Evolutionary conservation across 345 rosid species (phyloP).

Genomic region (Eucalyptus erythrocorys): DNA sequence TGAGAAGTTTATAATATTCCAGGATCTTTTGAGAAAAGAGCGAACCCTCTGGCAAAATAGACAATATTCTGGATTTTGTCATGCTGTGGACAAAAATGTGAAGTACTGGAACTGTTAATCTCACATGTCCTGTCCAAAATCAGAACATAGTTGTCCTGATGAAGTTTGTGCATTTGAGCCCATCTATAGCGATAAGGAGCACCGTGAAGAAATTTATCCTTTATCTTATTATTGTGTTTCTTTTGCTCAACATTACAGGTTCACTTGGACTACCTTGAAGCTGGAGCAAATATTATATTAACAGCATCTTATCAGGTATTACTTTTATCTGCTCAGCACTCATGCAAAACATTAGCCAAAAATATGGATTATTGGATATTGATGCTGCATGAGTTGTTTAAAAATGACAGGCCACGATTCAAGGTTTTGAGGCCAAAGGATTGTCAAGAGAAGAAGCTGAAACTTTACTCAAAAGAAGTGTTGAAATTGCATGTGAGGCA

Average conservation of each 20-base stretch:
- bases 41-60: not conserved
- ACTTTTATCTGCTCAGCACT: not conserved
- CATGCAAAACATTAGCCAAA: not conserved
- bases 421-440: slow-evolving; percentile 83
- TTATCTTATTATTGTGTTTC: not conserved
- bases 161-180: not conserved
- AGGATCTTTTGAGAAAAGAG: not conserved
- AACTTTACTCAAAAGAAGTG: slow-evolving; percentile 50
- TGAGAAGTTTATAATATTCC: not conserved
- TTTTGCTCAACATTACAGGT: slow-evolving; percentile 30
- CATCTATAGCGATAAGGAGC: not conserved
- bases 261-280: slow-evolving; percentile 81
- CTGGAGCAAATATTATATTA: slow-evolving; percentile 70
- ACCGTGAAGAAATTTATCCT: not conserved
- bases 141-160: not conserved
- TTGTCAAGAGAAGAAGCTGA: slow-evolving; percentile 58
- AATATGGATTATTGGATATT: not conserved
- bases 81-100: not conserved
- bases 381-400: not conserved
- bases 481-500: slow-evolving; percentile 80
- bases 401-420: slow-evolving; percentile 59
- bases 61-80: not conserved
- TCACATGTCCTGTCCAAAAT: not conserved
- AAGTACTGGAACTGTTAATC: not conserved
- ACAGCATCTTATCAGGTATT: slow-evolving; percentile 86